Evolutionary conservation across 1,139 yeast genomes (phyloP), one percentile per base, ranked within the genome.

Genomic region (Suhomyces bribrorum): DNA sequence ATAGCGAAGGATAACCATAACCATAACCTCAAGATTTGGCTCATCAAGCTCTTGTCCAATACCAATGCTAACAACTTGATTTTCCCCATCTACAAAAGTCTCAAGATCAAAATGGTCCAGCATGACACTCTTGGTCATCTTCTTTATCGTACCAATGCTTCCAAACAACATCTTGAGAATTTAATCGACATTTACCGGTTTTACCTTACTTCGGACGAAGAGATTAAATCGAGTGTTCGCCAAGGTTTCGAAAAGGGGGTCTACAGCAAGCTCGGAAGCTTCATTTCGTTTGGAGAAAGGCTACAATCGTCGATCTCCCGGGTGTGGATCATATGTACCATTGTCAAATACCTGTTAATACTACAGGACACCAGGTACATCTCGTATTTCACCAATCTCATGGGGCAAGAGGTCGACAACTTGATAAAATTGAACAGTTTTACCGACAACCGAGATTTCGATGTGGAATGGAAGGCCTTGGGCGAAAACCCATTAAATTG

Each of bases 81-180:
- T 3, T 51, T 63, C 12, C 64, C 63, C 8, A 77, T 81, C 38
- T 82, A 73, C 54, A 65, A 76, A 6, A 52, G 67, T 0, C 63
- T 92, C 37, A 77, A 80, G 32, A 77, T 89, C 45, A 86, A 85
- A 53, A 83, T 83, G 66, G 63, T 89, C 9, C 98, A 92, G 59
- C 71, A 77, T 45, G 97, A 92, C 54, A 79, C 92, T 0, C 61
- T 89, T 38, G 75, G 82, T 12, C 82, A 84, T 46, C 69, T 73
- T 43, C 55, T 86, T 11, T 56, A 70, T 6, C 69, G 80, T 1
- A 49, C 54, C 12, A 48, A 44, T 14, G 72, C 74, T 1, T 50
- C 62, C 0, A 56, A 54, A 34, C 45, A 47, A 9, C 59, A 54
- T 29, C 49, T 68, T 29, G 54, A 56, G 17, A 49, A 52, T 20